These are phyloP conservation scores for Chalara sp. DNA, from an alignment of 2,329 filamentous ascomycete genomes.

Conservation along the genomic window DNA sequence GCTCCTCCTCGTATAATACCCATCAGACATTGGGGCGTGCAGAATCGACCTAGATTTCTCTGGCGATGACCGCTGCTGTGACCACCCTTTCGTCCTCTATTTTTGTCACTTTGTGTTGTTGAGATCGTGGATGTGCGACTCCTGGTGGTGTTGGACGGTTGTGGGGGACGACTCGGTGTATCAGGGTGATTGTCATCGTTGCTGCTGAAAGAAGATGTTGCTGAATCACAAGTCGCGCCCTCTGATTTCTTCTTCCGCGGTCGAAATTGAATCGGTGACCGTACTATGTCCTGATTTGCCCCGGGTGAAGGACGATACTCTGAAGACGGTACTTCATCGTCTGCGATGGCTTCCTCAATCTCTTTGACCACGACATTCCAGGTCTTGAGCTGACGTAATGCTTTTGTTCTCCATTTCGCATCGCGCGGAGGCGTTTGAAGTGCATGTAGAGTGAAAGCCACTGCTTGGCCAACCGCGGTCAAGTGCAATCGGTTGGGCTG, in stretches of 20 bases:
- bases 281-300: not conserved
- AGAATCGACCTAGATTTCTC: not conserved
- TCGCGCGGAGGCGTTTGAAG: not conserved
- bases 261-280: not conserved
- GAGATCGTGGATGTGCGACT: not conserved
- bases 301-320: not conserved
- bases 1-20: not conserved
- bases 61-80: not conserved
- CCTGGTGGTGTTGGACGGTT: not conserved
- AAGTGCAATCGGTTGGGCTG: not conserved
- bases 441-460: conserved; percentile 1
- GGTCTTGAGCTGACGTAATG: not conserved
- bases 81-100: not conserved
- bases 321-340: not conserved
- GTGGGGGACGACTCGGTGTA: not conserved
- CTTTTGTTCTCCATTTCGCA: not conserved
- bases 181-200: conserved; percentile 1
- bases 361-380: conserved; percentile 1
- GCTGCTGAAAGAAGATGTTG: not conserved
- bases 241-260: not conserved
- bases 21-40: not conserved
- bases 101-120: not conserved
- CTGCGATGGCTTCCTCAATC: not conserved
- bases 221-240: too few species aligned
- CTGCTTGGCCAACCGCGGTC: not conserved